Evolutionary conservation across 805 yeast species (phyloP), one percentile per base, ranked within the genome.

Genomic region (Brettanomyces anomalus): DNA sequence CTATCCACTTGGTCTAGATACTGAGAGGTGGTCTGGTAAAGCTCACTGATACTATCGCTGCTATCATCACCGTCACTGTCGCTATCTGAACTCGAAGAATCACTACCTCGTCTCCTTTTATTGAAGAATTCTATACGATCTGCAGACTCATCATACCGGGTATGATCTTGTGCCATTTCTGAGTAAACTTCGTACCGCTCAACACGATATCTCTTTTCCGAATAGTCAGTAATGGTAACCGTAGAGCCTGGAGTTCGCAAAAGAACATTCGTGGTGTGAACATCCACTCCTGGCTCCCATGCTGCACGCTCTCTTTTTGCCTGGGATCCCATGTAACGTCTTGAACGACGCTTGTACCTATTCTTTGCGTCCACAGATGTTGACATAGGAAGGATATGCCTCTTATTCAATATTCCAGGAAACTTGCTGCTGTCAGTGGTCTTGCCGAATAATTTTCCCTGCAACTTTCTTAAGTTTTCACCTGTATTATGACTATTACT

Each of bases 221-320:
- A 64, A 54, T 76, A 77, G 51, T 77, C 83, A 0, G 77, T 68
- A 4, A 77, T 58, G 0, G 79, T 74, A 5, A 76, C 65, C 1
- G 71, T 65, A 0, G 81, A 75, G 0, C 81, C 81, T 3, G 72
- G 65, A 1, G 77, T 64, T 13, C 67, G 66, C n/a, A 76, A 54
- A 7, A 72, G 65, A 4, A 77, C 79, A 18, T 63, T 68, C 1
- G 79, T 76, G 1, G 72, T 71, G 7, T 66, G 55, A 30, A 74
- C 63, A 50, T 77, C 73, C 21, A 76, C 66, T 16, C 83, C 83
- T 0, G 83, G 82, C 50, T 77, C 83, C 74, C 77, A 72, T 19
- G 71, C 76, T 4, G 75, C 67, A 38, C 72, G 52, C 40, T 61
- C 65, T 34, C 68, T 60, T 16, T 68, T 66, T 20, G 59, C 56